Conservation (phyloP, 352 stramenopile genomes). For the Discostella stelligera region DNA sequence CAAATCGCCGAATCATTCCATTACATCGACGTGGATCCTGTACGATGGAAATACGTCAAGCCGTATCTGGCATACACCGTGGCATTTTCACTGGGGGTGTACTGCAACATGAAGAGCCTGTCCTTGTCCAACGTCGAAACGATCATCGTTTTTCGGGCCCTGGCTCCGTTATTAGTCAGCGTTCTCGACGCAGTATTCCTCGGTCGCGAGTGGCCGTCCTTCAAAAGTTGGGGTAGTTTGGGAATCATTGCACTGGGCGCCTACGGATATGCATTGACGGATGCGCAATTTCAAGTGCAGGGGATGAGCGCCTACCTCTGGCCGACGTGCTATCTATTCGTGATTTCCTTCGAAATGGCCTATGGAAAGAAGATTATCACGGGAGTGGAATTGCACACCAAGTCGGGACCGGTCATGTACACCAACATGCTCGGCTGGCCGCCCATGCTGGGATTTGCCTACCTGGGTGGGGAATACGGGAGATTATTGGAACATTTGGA, state of each 20-base stretch:
- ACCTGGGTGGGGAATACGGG: constrained; percentile 66
- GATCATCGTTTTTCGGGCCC: constrained; percentile 85
- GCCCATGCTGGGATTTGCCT: constrained; percentile 80
- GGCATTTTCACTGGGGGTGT: constrained; percentile 82
- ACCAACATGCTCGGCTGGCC: constrained; percentile 80
- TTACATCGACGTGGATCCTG: constrained; percentile 55
- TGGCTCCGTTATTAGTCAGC: constrained; percentile 80
- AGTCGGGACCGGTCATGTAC: constrained; percentile 80
- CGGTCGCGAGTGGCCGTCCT: constrained; percentile 77
- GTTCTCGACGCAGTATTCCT: constrained; percentile 84
- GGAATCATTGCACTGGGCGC: constrained; percentile 77
- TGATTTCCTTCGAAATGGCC: constrained; percentile 87
- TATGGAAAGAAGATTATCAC: constrained; percentile 79
- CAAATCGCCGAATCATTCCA: constrained; percentile 46
- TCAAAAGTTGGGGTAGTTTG: constrained; percentile 68
- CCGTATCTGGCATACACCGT: constrained; percentile 80
- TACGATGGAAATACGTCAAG: constrained; percentile 67
- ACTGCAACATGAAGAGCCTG: constrained; percentile 85
- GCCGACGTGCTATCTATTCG: constrained; percentile 78
- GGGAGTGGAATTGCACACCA: constrained; percentile 67
- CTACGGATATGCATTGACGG: constrained; percentile 78
- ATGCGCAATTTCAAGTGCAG: constrained; percentile 76
- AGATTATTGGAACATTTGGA: constrained; percentile 56
- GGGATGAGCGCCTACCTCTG: constrained; percentile 81
- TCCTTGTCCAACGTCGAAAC: constrained; percentile 85